Conservation (phyloP, 1,139 yeast genomes). For the Taphrina wiesneri region DNA sequence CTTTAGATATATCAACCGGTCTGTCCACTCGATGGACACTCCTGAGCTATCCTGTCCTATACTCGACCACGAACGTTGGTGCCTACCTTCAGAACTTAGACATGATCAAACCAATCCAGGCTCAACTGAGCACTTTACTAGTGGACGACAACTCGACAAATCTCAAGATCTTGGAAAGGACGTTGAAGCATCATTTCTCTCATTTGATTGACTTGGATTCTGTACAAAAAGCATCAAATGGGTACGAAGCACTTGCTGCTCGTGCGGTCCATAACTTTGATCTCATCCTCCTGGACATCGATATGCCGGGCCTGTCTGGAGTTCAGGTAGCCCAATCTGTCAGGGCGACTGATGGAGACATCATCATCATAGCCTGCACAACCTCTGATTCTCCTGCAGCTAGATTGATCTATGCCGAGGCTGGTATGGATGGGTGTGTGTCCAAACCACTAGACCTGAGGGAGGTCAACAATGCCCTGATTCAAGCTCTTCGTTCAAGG, state of each 20-base stretch:
- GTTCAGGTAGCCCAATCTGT: slow-evolving; percentile 21
- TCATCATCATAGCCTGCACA: slow-evolving; percentile 29
- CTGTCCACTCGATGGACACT: neutral
- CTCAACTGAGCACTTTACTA: slow-evolving; percentile 13
- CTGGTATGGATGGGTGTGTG: slow-evolving; percentile 33
- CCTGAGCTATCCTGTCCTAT: neutral
- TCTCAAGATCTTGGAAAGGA: slow-evolving; percentile 25
- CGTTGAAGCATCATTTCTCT: slow-evolving; percentile 21
- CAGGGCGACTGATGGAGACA: neutral
- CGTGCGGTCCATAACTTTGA: neutral
- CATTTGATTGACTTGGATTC: slow-evolving; percentile 12
- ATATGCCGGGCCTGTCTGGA: slow-evolving; percentile 32
- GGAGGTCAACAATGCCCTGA: slow-evolving; percentile 5
- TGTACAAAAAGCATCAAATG: slow-evolving; percentile 6
- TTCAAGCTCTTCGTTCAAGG: neutral
- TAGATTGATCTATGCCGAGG: slow-evolving; percentile 6
- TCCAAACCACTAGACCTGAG: slow-evolving; percentile 26
- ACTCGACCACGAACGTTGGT: neutral
- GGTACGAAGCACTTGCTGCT: slow-evolving; percentile 22
- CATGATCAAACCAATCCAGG: neutral
- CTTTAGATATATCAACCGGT: neutral
- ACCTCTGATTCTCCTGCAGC: slow-evolving; percentile 17
- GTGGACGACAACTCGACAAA: slow-evolving; percentile 32
- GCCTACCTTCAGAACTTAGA: neutral
- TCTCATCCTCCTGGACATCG: slow-evolving; percentile 30